Evolutionary conservation across 1,284 basidiomycete species (phyloP).

Genomic region (Kwoniella shivajii): DNA sequence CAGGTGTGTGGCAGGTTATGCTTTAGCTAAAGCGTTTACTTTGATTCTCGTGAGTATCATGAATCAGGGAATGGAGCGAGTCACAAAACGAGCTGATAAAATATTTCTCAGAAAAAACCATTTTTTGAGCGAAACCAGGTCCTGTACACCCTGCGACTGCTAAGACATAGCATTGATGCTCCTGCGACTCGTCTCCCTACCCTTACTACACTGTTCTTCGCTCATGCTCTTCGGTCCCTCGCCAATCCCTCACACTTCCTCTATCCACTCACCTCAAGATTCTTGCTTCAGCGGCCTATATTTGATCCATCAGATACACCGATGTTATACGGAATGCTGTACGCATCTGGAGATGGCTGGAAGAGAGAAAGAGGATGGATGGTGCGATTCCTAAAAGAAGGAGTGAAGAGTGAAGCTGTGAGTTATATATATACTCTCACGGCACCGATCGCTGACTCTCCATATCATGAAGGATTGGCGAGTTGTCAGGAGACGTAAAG

Average conservation of each 20-base stretch:
- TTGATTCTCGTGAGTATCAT: constrained; percentile 38
- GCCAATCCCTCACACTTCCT: constrained; percentile 78
- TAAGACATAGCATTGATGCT: constrained; percentile 64
- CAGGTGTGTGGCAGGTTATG: constrained; percentile 58
- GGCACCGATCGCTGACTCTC: not conserved
- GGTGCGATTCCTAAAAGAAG: constrained; percentile 77
- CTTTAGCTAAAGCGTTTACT: constrained; percentile 55
- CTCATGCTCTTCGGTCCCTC: constrained; percentile 73
- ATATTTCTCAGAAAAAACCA: constrained; percentile 40
- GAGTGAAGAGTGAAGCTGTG: constrained; percentile 63
- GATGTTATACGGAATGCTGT: constrained; percentile 81
- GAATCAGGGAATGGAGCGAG: constrained; percentile 1
- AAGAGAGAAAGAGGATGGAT: constrained; percentile 87
- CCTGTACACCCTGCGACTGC: constrained; percentile 69
- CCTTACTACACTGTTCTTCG: constrained; percentile 75
- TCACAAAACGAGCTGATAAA: constrained; percentile 13
- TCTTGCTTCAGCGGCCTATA: constrained; percentile 78
- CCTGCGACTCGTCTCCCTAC: constrained; percentile 59
- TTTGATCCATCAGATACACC: constrained; percentile 78
- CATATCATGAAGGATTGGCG: constrained; percentile 69
- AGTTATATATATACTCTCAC: constrained; percentile 17
- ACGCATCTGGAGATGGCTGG: constrained; percentile 70
- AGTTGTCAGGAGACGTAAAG: constrained; percentile 76
- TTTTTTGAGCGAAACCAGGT: constrained; percentile 82
- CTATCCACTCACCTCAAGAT: constrained; percentile 76